Evolutionary conservation across 495 filamentous ascomycete species (phyloP).

Genomic region (Xylaria cubensis): DNA sequence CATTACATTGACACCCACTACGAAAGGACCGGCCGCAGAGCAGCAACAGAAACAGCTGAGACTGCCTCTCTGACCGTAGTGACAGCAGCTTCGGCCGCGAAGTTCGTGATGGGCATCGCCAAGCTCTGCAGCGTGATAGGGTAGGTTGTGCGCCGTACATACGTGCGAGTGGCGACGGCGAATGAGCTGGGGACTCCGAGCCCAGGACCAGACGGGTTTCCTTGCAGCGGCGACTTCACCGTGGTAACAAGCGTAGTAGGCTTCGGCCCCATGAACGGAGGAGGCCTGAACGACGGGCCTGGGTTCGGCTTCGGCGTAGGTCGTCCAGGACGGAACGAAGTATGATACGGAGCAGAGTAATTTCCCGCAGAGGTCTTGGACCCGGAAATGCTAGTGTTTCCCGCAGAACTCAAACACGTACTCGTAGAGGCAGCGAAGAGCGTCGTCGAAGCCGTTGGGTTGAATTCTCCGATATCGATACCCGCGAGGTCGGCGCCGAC

Average conservation of each 20-base stretch:
- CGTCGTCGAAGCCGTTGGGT: slow-evolving; percentile 39
- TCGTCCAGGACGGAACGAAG: neutral
- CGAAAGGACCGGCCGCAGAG: neutral
- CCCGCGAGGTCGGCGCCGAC: slow-evolving; percentile 34
- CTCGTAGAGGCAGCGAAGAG: slow-evolving; percentile 41
- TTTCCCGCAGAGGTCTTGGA: neutral
- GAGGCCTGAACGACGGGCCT: neutral
- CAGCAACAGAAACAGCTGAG: neutral
- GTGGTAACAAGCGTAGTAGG: slow-evolving; percentile 11
- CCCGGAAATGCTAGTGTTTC: neutral
- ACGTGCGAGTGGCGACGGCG: neutral
- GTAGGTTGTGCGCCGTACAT: neutral
- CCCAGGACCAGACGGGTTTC: neutral
- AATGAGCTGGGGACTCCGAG: slow-evolving; percentile 3
- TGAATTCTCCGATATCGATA: slow-evolving; percentile 28
- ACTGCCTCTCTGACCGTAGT: neutral
- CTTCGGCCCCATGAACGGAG: neutral
- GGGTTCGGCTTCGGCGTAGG: slow-evolving; percentile 2
- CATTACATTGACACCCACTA: neutral
- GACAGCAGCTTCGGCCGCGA: neutral
- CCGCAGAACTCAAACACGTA: slow-evolving; percentile 37
- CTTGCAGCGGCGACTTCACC: neutral
- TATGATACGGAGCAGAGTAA: neutral
- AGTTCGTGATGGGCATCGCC: slow-evolving; percentile 20
- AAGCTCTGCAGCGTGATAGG: slow-evolving; percentile 20